Conservation (phyloP, 2,329 filamentous ascomycete species). For the Metarhizium robertsii region DNA sequence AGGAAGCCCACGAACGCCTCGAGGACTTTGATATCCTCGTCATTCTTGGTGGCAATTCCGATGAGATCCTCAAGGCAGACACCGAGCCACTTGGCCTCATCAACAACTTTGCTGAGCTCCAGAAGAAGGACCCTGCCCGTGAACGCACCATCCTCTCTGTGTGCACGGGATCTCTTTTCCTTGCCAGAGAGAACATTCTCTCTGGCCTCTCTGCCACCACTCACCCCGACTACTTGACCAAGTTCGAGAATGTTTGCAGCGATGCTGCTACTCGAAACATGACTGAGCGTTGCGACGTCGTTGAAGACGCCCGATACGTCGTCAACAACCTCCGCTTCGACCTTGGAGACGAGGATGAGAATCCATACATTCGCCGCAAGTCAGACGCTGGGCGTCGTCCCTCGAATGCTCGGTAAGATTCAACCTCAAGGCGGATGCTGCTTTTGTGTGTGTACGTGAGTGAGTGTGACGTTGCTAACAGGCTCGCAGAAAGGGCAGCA, state of each 20-base stretch:
- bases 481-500: conserved; percentile 62
- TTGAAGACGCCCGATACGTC: conserved; percentile 74
- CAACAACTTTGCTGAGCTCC: conserved; percentile 66
- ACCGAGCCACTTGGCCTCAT: conserved; percentile 63
- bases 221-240: conserved; percentile 71
- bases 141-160: conserved; percentile 76
- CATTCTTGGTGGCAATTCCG: conserved; percentile 62
- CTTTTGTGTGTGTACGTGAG: not conserved
- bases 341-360: conserved; percentile 70
- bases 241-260: conserved; percentile 73
- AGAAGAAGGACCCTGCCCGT: conserved; percentile 67
- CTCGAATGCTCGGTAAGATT: conserved; percentile 48
- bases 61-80: conserved; percentile 57
- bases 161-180: conserved; percentile 70
- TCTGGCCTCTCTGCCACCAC: conserved; percentile 73
- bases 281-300: conserved; percentile 70
- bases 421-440: not conserved
- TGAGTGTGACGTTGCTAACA: conserved; percentile 11
- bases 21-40: conserved; percentile 73
- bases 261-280: conserved; percentile 60
- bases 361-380: conserved; percentile 73
- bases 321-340: conserved; percentile 90
- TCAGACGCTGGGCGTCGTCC: conserved; percentile 54
- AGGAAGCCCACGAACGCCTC: conserved; percentile 65
- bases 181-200: conserved; percentile 68